phyloP scores from a whole-genome alignment of 2,329 filamentous ascomycete species.

The Apiospora kogelbergensis region DNA sequence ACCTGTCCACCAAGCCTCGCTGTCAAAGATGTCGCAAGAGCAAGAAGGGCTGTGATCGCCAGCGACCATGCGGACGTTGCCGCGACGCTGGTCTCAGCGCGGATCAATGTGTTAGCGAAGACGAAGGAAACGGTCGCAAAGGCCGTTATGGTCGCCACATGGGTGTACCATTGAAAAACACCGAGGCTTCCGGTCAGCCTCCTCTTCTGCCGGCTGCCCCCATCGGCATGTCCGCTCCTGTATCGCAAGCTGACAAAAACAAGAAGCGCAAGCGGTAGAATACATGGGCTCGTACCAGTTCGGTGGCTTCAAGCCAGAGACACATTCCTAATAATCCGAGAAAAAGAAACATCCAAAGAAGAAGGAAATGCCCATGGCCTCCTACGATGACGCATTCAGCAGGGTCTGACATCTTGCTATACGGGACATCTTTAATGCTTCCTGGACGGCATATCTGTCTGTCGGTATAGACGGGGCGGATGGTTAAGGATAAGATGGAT shows the following conservation, averaged over 20 bases:
- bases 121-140: slow-evolving; percentile 96
- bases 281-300: background rate
- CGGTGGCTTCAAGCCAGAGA: background rate
- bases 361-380: background rate
- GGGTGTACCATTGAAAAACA: slow-evolving; percentile 64
- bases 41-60: slow-evolving; percentile 98
- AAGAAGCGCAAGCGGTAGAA: slow-evolving; percentile 62
- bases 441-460: background rate
- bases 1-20: slow-evolving; percentile 91
- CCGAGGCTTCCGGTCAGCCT: slow-evolving; percentile 42
- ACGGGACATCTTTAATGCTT: background rate
- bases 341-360: background rate
- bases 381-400: background rate
- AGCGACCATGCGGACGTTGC: slow-evolving; percentile 92
- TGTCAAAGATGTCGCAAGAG: slow-evolving; percentile 99
- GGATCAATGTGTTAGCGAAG: slow-evolving; percentile 94
- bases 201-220: slow-evolving; percentile 40
- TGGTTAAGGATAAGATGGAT: background rate
- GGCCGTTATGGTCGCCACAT: slow-evolving; percentile 80
- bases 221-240: slow-evolving; percentile 34
- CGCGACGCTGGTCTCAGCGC: slow-evolving; percentile 91
- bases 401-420: background rate
- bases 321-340: background rate
- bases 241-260: slow-evolving; percentile 47
- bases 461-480: background rate